Evolutionary conservation across 768 basidiomycete genomes (phyloP), one percentile per base, ranked within the genome.

Genomic region (Termitomyces heimii): DNA sequence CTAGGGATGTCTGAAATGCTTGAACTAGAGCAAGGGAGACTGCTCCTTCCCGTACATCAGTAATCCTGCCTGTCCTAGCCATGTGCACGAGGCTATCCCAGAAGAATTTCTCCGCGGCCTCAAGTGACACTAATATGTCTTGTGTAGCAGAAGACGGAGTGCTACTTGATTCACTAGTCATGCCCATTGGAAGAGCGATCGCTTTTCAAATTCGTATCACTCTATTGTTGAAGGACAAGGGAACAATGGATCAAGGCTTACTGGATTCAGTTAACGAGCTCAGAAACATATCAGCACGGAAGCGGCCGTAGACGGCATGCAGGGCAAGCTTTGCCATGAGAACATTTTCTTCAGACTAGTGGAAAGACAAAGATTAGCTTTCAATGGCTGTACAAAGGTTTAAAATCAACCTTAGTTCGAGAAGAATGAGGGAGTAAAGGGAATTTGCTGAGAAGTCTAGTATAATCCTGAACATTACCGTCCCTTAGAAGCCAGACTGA

Each of bases 201-300:
- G 90, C 89, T 97, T 60, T 34, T 20, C 24, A 32, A 12, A 31
- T 65, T 42, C 3, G 57, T 26, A 3, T 18, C 6, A 53, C 46
- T 29, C 57, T 43, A 42, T 22, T 35, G 16, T 26, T 39, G n/a
- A 37, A 45, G 26, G 46, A 31, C 26, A 10, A 39, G 22, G 31
- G 34, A 32, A 50, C 22, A 12, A n/a, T 28, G 10, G 37, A 46
- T 35, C 28, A 43, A 16, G 73, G 73, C 92, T 35, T 64, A 96
- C 94, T 86, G 1, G 96, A 96, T 68, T 98, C 96, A 0, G 88
- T 82, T 24, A 98, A 73, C 18, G 94, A 94, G 65, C 88, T 94
- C 57, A 97, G 75, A 67, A 94, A 90, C 75, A 97, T 89, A 67
- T 98, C 94, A 0, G 83, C 79, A 32, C 83, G 82, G 75, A 96